Conservation (phyloP, 78 protist species). For the Dictyostelium discoideum region DNA sequence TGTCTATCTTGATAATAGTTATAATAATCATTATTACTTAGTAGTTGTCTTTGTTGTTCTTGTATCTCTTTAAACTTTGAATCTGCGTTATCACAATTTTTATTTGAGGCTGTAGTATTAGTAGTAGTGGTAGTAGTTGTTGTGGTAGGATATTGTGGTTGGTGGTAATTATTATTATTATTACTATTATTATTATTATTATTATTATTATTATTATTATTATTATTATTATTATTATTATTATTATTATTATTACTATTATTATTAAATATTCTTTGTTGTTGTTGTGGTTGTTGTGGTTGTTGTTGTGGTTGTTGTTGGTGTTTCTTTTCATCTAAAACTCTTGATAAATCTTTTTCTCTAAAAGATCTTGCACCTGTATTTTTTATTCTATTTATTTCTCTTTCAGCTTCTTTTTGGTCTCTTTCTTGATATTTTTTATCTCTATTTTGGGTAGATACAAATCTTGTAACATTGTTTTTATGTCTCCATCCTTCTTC, state of each 20-base stretch:
- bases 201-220: too few species aligned
- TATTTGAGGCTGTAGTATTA: neutral
- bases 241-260: too few species aligned
- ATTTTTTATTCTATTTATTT: slow-evolving; percentile 5
- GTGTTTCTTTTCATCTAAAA: neutral
- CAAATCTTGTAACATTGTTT: neutral
- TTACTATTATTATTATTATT: too few species aligned
- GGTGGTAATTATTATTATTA: neutral
- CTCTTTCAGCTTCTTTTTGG: neutral
- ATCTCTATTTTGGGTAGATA: slow-evolving; percentile 11
- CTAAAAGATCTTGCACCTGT: slow-evolving; percentile 25
- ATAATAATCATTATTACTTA: slow-evolving; percentile 17
- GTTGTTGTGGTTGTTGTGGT: neutral
- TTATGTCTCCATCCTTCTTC: slow-evolving; percentile 63
- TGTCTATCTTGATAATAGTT: slow-evolving; percentile 12
- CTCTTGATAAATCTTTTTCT: slow-evolving; percentile 19
- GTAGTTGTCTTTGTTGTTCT: neutral
- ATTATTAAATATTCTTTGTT: too few species aligned
- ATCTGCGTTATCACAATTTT: neutral
- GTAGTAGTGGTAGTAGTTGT: neutral
- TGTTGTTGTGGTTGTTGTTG: neutral
- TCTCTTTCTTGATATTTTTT: slow-evolving; percentile 31
- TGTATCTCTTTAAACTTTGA: neutral
- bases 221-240: too few species aligned
- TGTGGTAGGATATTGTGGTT: neutral